These are phyloP conservation scores for Claviceps spartinae DNA, from an alignment of 2,329 filamentous ascomycete species.

Conservation along the genomic window DNA sequence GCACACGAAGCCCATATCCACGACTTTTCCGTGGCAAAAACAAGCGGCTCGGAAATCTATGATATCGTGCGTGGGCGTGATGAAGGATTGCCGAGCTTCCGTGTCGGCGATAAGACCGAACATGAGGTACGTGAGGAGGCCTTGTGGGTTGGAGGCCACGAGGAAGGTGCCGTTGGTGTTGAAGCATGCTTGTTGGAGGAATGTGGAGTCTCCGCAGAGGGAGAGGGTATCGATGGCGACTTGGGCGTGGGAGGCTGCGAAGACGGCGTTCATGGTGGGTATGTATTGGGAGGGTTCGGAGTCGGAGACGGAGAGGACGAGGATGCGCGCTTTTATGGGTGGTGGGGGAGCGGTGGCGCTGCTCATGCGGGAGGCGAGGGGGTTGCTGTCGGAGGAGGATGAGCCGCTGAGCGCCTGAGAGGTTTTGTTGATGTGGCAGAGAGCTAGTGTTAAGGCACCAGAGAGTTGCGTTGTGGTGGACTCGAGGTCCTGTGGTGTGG, in stretches of 20 bases:
- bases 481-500: conserved; percentile 50
- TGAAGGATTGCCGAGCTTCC: conserved; percentile 44
- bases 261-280: conserved; percentile 95
- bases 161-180: conserved; percentile 47
- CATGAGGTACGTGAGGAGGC: conserved; percentile 86
- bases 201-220: conserved; percentile 72
- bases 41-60: conserved; percentile 98
- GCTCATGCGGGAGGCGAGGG: conserved; percentile 20
- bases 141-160: conserved; percentile 42
- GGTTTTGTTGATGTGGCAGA: conserved; percentile 81
- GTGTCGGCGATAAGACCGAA: conserved; percentile 69
- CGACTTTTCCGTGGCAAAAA: conserved; percentile 85
- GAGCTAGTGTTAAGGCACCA: conserved; percentile 77
- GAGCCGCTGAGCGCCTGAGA: conserved; percentile 50
- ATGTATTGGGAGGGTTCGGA: conserved; percentile 85
- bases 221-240: conserved; percentile 90
- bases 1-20: conserved; percentile 90
- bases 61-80: conserved; percentile 67
- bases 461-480: conserved; percentile 76
- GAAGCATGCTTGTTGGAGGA: conserved; percentile 77
- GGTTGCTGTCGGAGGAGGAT: conserved; percentile 24
- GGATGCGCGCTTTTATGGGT: conserved; percentile 47
- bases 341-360: conserved; percentile 17
- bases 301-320: conserved; percentile 81
- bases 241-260: conserved; percentile 76